A percentile compares a stretch with the other conserved stretches of the same genome.
phyloP scores from a whole-genome alignment of 1,284 basidiomycete species.

The Meripilus lineatus region DNA sequence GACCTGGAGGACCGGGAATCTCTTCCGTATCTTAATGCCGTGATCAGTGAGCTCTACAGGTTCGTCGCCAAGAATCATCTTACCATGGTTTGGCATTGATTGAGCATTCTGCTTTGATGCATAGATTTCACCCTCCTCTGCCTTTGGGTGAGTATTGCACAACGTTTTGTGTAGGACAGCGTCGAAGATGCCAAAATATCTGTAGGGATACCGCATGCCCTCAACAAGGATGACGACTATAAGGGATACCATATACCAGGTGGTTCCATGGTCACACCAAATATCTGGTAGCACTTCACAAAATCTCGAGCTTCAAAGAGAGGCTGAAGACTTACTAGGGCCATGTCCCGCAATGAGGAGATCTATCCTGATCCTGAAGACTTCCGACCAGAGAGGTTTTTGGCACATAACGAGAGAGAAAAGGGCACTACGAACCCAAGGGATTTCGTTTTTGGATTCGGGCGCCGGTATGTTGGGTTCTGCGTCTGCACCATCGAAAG shows the following conservation, averaged over 20 bases:
- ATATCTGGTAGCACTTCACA: not conserved
- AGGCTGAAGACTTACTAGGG: not conserved
- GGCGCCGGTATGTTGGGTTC: conserved; percentile 31
- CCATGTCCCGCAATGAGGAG: not conserved
- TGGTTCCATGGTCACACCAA: not conserved
- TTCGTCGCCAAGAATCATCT: not conserved
- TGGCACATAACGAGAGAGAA: too few relatives aligned
- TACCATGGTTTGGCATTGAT: not conserved
- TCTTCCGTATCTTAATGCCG: conserved; percentile 23
- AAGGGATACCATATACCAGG: not conserved
- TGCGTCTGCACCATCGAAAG: not conserved
- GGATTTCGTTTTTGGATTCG: conserved; percentile 29
- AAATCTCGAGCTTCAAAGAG: not conserved
- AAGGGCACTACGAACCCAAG: too few relatives aligned
- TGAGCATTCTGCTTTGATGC: not conserved
- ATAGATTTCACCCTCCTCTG: not conserved
- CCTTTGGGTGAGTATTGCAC: not conserved
- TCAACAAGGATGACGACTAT: not conserved
- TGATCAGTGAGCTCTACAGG: conserved; percentile 21
- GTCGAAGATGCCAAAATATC: not conserved
- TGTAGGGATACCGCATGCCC: not conserved
- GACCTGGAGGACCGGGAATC: conserved; percentile 20
- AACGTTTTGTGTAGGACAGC: not conserved
- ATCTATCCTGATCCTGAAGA: not conserved
- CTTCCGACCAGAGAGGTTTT: not conserved